Conservation (phyloP, 2,329 filamentous ascomycete genomes). For the Alternaria postmessia region DNA sequence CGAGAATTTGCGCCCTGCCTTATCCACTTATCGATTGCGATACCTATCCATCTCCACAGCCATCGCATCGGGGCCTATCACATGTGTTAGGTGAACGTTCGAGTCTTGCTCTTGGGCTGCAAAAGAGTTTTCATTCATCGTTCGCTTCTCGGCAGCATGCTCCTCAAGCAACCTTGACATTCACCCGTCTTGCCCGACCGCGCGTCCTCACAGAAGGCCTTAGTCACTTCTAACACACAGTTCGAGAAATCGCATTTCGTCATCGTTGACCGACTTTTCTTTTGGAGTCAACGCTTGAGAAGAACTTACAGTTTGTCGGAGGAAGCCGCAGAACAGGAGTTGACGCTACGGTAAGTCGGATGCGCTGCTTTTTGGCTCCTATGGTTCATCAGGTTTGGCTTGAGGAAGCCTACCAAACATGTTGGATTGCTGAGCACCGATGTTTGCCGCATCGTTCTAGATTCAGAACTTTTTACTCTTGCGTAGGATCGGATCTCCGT, state of each 20-base stretch:
- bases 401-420: conserved; percentile 4
- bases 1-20: conserved; percentile 34
- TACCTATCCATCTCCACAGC: conserved; percentile 40
- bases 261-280: conserved; percentile 8
- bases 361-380: neutral
- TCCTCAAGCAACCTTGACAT: conserved; percentile 13
- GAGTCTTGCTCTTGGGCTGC: conserved; percentile 18
- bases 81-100: conserved; percentile 12
- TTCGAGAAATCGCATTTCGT: conserved; percentile 21
- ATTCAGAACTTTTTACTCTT: neutral
- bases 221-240: conserved; percentile 11
- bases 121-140: conserved; percentile 35
- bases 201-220: conserved; percentile 22
- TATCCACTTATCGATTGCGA: conserved; percentile 50
- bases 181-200: conserved; percentile 15
- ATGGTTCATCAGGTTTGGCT: conserved; percentile 1
- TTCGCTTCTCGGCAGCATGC: conserved; percentile 20
- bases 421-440: neutral
- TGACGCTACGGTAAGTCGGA: neutral
- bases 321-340: conserved; percentile 18
- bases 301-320: conserved; percentile 10
- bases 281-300: neutral
- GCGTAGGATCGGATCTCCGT: neutral
- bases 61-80: conserved; percentile 26
- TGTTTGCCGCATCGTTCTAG: conserved; percentile 1